Evolutionary conservation across 805 yeast genomes (phyloP).

Genomic region (Saccharomycopsis guyanensis): DNA sequence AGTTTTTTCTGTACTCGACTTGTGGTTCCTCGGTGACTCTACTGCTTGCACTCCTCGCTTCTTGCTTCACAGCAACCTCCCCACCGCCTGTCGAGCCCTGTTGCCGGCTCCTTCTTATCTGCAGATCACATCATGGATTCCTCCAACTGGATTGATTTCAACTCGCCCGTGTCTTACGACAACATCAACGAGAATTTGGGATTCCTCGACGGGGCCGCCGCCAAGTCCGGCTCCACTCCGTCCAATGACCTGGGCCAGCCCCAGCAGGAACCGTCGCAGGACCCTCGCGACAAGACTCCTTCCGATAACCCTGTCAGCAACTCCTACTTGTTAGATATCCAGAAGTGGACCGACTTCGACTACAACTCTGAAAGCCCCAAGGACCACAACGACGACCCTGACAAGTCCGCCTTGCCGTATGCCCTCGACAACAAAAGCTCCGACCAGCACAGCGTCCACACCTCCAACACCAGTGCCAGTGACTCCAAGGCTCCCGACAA

Average conservation of each 20-base stretch:
- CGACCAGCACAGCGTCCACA: not conserved
- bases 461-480: not conserved
- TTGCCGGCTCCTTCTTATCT: no score
- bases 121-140: constrained; percentile 19
- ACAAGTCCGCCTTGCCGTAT: not conserved
- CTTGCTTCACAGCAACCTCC: no score
- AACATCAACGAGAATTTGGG: constrained; percentile 1
- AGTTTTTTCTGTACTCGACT: no score
- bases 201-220: constrained; percentile 3
- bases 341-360: constrained; percentile 18
- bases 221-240: no score
- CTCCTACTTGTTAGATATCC: constrained; percentile 13
- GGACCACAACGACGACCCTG: not conserved
- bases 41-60: no score
- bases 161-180: constrained; percentile 16
- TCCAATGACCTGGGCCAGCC: not conserved
- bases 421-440: not conserved
- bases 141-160: constrained; percentile 21
- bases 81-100: no score
- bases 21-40: no score
- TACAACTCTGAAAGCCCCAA: constrained; percentile 1
- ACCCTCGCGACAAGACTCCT: not conserved
- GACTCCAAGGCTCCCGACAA: not conserved
- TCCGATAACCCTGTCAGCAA: not conserved
- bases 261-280: constrained; percentile 1